Evolutionary conservation across 768 basidiomycete genomes (phyloP), one percentile per base, ranked within the genome.

Genomic region (Pleurotus eryngii): DNA sequence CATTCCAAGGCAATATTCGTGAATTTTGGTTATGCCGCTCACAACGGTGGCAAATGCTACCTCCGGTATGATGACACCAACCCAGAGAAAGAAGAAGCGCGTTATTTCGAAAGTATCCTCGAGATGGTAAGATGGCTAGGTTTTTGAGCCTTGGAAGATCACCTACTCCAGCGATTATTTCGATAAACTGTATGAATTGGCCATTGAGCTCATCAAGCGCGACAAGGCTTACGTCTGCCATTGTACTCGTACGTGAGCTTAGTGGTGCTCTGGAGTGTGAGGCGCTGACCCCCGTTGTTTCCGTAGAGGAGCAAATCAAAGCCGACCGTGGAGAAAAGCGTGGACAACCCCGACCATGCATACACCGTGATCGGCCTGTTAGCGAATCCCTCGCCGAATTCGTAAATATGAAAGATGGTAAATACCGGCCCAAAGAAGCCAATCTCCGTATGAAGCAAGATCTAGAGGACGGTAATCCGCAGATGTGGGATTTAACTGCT

Each of bases 121-220:
- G 95, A 98, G 74, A 92, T 89, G 65, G 82, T 98, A 37, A 81
- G 95, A 61, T 99, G 97, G 97, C 80, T 99, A 17, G 97, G 97
- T 1, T 99, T 99, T 85, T 66, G 96, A 98, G 69, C 97, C 97
- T 3, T 98, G 91, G 92, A 92, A 92, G 72, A 95, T 99, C 78
- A 98, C 97, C 3, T 98, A 98, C 73, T 98, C 96, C 48, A 97
- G 94, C 67, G 96, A 98, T 72, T 92, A 99, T 73, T 99, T 99
- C 69, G 82, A 89, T 56, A 76, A 86, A 65, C 75, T 99, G 20
- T 90, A 94, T 64, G 87, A 87, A 5, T 80, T 98, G 27, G 97
- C 95, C 1, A 80, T 92, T 15, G 88, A 95, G 66, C 75, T 98
- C 50, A 95, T 95, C 60, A 86, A 85, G 70, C 80, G 92, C 24